Evolutionary conservation across 495 filamentous ascomycete genomes (phyloP), one percentile per base, ranked within the genome.

Genomic region (Annulohypoxylon nitens): DNA sequence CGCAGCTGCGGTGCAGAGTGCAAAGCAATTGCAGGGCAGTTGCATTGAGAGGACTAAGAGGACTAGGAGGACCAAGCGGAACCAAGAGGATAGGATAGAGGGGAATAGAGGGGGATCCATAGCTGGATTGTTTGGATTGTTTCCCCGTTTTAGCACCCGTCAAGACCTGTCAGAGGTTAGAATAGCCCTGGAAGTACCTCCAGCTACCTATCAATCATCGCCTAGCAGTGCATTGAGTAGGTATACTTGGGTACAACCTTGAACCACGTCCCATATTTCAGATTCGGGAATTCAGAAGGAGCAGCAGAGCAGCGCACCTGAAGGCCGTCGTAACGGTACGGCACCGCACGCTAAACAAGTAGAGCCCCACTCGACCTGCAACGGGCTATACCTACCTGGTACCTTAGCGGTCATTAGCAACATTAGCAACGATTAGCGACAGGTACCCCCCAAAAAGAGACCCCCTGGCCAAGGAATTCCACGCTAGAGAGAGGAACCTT

Each of bases 1-100:
- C 65, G 61, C 61, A 65, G 54, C 37, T 63, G 50, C 33, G 26
- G 55, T 64, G 61, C 61, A 70, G 54, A 54, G 41, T 26, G 48
- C 48, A 51, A 20, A 26, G 16, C 41, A 47, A 20, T 64, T 45
- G 61, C 61, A 64, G 48, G 39, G 57, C 30, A 53, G 48, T 50
- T 45, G 45, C 45, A 55, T 34, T 61, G 25, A 61, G 39, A 51
- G 47, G 20, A 43, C 39, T 39, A 12, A 39, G 11, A 45, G 14
- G 20, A 43, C 39, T 39, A 12, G 12, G 11, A 45, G 14, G 41
- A 45, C 41, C 20, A 23, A 23, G 20, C 0, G 20, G 20, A 23
- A 23, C 20, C 20, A 23, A n/a, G 12, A 3, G 36, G 36, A 39
- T 12, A 39, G 34, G 10, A 47, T n/a, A 47, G 43, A 20, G n/a